phyloP scores from a whole-genome alignment of 768 basidiomycete genomes.

The Rhodotorula paludigena region DNA sequence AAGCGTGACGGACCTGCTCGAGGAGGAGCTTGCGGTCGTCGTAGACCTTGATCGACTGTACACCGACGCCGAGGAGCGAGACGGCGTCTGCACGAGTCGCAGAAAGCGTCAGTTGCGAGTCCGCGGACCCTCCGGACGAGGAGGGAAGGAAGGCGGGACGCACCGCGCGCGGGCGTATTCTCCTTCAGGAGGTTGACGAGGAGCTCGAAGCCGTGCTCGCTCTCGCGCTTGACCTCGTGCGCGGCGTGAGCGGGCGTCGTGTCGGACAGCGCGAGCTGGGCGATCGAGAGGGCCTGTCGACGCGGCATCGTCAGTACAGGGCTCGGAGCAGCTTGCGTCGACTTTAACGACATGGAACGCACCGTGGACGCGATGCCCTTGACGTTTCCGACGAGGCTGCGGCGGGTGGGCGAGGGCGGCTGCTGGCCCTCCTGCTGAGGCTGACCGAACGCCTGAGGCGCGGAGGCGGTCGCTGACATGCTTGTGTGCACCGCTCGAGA shows the following conservation, averaged over 20 bases:
- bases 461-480: background rate
- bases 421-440: background rate
- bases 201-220: background rate
- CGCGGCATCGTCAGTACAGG: background rate
- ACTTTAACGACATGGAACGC: background rate
- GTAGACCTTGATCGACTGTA: background rate
- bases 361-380: conserved; percentile 10
- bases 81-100: background rate
- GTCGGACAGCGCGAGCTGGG: conserved; percentile 8
- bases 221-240: background rate
- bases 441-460: background rate
- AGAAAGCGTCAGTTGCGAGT: background rate
- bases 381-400: background rate
- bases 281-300: conserved; percentile 7
- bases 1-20: conserved; percentile 9
- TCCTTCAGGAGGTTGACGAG: conserved; percentile 13
- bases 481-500: background rate
- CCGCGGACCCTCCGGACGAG: background rate
- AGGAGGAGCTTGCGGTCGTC: conserved; percentile 36
- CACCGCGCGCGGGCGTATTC: conserved; percentile 5
- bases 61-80: background rate
- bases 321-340: background rate
- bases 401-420: background rate
- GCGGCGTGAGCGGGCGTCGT: background rate
- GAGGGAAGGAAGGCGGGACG: background rate